Percentiles rank a stretch among this genome's conserved stretches.
phyloP scores from a whole-genome alignment of 1,284 basidiomycete genomes.

The Austroboletus niveus region DNA sequence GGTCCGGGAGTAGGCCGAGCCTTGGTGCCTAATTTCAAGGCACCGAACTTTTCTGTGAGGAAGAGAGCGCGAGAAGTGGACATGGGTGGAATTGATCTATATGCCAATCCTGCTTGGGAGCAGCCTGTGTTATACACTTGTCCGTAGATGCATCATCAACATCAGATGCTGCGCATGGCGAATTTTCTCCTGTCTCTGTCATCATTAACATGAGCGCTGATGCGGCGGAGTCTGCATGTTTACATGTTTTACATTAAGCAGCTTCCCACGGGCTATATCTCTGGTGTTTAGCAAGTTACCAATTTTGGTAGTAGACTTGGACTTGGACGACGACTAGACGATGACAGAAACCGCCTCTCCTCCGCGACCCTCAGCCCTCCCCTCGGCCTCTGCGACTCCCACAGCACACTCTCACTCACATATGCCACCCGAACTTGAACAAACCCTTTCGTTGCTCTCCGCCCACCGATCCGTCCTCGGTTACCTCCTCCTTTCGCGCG shows the following conservation, averaged over 20 bases:
- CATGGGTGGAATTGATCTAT: constrained; percentile 4
- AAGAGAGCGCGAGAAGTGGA: constrained; percentile 10
- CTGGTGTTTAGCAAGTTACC: no score
- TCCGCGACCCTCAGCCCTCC: neutral
- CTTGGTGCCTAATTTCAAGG: constrained; percentile 15
- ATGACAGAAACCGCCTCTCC: neutral
- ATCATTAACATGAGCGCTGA: no score
- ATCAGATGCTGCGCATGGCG: no score
- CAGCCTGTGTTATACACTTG: no score
- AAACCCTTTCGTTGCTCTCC: constrained; percentile 73
- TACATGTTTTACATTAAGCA: no score
- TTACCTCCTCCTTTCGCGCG: constrained; percentile 78
- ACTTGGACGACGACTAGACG: no score
- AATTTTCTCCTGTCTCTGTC: no score
- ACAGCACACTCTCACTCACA: constrained; percentile 15
- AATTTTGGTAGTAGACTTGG: no score
- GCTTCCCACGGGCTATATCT: no score
- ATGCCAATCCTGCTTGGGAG: no score
- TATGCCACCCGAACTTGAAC: constrained; percentile 72
- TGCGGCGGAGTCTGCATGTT: no score
- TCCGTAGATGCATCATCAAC: no score
- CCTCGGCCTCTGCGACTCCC: constrained; percentile 6
- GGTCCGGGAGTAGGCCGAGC: constrained; percentile 14
- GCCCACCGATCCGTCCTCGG: constrained; percentile 85
- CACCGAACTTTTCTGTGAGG: constrained; percentile 13